Conservation (phyloP, 2,329 filamentous ascomycete species). For the Fusarium beomiforme region DNA sequence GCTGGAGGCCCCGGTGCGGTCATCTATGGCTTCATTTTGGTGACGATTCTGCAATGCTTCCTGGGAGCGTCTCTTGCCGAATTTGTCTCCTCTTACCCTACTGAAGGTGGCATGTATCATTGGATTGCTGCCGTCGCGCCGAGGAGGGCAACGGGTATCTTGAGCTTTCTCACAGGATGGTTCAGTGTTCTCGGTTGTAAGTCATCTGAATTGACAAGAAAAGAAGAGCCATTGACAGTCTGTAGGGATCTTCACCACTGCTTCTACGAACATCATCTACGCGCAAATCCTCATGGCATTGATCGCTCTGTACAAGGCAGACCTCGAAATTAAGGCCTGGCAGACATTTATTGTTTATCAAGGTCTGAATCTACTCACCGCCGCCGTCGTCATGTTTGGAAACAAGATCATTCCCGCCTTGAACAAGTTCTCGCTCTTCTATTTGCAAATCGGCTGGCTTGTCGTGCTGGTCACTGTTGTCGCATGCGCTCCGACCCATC, state of each 20-base stretch:
- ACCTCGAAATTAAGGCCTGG: conserved; percentile 1
- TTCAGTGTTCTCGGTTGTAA: conserved; percentile 10
- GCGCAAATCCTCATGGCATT: conserved; percentile 2
- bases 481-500: neutral
- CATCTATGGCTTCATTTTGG: conserved; percentile 1
- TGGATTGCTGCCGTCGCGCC: conserved; percentile 10
- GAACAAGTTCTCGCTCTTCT: conserved; percentile 2
- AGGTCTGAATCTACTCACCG: neutral
- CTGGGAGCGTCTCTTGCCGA: conserved; percentile 1
- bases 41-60: neutral
- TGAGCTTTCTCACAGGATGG: conserved; percentile 7
- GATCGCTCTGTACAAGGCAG: neutral
- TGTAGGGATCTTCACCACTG: conserved; percentile 8
- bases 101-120: conserved; percentile 14
- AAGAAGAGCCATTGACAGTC: neutral
- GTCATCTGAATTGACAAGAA: rapidly evolving
- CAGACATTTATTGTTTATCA: conserved; percentile 6
- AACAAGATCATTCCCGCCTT: neutral
- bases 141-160: neutral
- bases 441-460: neutral
- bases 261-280: conserved; percentile 3
- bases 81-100: conserved; percentile 11
- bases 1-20: conserved; percentile 8
- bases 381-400: neutral
- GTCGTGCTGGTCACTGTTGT: neutral